Evolutionary conservation across 257 asterid genomes (phyloP).

Genomic region (Craterostigma plantagineum): DNA sequence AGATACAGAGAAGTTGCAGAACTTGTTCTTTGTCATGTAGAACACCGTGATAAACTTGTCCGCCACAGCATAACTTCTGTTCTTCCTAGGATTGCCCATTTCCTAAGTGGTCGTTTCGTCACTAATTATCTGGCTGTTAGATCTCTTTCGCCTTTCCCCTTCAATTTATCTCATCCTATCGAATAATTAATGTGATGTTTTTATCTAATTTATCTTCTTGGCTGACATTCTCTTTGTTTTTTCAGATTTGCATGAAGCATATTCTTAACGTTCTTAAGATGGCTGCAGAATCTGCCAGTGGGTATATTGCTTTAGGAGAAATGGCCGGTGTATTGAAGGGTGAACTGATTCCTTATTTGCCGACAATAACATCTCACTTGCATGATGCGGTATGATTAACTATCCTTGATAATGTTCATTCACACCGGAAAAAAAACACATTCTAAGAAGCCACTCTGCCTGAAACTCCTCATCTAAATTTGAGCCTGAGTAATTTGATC

Average conservation of each 20-base stretch:
- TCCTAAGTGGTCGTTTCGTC: conserved; percentile 95
- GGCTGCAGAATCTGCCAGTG: conserved; percentile 94
- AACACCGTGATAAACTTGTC: conserved; percentile 90
- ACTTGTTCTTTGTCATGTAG: conserved; percentile 86
- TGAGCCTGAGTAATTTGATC: too few relatives aligned
- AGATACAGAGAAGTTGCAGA: conserved; percentile 98
- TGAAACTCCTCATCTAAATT: too few relatives aligned
- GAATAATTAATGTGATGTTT: too few relatives aligned
- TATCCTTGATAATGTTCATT: too few relatives aligned
- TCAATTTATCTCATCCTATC: too few relatives aligned
- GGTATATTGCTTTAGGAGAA: conserved; percentile 97
- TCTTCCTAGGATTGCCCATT: conserved; percentile 97
- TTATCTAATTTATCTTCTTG: too few relatives aligned
- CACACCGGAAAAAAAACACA: too few relatives aligned
- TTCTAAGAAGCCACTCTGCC: too few relatives aligned
- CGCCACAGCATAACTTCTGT: conserved; percentile 98
- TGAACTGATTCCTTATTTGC: conserved; percentile 88
- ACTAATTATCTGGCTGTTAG: conserved; percentile 79
- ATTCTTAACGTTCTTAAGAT: conserved; percentile 89
- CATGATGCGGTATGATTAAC: conserved; percentile 96
- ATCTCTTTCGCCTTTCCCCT: conserved; percentile 8
- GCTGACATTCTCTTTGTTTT: too few relatives aligned
- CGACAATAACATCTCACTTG: conserved; percentile 91
- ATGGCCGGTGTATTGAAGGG: conserved; percentile 99
- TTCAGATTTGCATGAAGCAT: conserved; percentile 99